A percentile compares a stretch with the other conserved stretches of the same genome.
Conservation (phyloP, 2,329 filamentous ascomycete genomes). For the Mycosphaerella sp. region DNA sequence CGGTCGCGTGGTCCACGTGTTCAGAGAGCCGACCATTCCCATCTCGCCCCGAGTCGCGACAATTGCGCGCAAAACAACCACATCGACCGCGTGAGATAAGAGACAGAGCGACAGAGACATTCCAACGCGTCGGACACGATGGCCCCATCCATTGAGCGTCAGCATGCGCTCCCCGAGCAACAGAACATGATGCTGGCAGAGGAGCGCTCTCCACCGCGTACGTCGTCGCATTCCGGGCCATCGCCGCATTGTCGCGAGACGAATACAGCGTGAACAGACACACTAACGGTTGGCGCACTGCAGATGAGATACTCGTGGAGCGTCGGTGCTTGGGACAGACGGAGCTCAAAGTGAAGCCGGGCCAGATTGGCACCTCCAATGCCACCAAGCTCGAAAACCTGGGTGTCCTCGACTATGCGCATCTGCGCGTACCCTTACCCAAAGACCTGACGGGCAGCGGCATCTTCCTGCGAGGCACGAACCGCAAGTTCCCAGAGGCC, state of each 20-base stretch:
- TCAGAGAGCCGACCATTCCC: neutral
- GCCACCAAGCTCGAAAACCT: slow-evolving; percentile 67
- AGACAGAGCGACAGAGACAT: too few species aligned
- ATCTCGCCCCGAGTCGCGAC: slow-evolving; percentile 2
- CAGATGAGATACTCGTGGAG: slow-evolving; percentile 58
- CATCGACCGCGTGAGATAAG: neutral
- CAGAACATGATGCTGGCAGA: slow-evolving; percentile 60
- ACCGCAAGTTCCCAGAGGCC: slow-evolving; percentile 63
- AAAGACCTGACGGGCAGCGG: slow-evolving; percentile 82
- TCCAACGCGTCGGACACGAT: neutral
- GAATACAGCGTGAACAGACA: slow-evolving; percentile 1
- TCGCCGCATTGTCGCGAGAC: neutral
- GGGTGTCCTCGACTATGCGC: slow-evolving; percentile 90
- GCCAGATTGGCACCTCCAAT: slow-evolving; percentile 61
- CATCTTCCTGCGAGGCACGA: slow-evolving; percentile 72
- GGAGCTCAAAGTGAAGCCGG: slow-evolving; percentile 75
- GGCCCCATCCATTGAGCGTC: slow-evolving; percentile 3
- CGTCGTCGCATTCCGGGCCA: slow-evolving; percentile 28
- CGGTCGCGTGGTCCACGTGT: neutral
- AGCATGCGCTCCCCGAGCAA: slow-evolving; percentile 48
- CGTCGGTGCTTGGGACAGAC: slow-evolving; percentile 89
- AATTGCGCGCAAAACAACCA: slow-evolving; percentile 1
- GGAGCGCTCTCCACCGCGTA: slow-evolving; percentile 59
- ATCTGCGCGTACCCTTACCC: slow-evolving; percentile 84
- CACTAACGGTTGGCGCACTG: slow-evolving; percentile 14